A percentile compares a stretch with the other conserved stretches of the same genome.
These are phyloP conservation scores for Poa pratensis DNA, from an alignment of 176 grass and related monocot genomes.

Conservation along the genomic window DNA sequence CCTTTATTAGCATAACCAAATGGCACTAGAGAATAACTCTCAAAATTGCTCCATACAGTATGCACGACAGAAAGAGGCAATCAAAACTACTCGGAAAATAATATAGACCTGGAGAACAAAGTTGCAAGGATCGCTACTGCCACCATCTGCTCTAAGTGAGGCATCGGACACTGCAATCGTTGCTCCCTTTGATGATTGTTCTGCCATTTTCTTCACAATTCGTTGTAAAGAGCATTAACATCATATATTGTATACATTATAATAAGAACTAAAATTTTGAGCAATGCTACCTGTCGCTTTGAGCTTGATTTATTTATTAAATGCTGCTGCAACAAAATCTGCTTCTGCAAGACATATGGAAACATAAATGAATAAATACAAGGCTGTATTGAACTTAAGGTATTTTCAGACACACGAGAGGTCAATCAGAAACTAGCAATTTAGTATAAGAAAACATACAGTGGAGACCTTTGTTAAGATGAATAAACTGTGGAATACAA, in stretches of 20 bases:
- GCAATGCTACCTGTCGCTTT: slow-evolving; percentile 67
- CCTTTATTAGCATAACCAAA: slow-evolving; percentile 31
- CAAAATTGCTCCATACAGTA: background rate
- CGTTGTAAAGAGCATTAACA: slow-evolving; percentile 26
- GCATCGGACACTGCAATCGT: slow-evolving; percentile 15
- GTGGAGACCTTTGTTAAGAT: slow-evolving; percentile 22
- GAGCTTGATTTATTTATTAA: slow-evolving; percentile 49
- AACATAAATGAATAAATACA: slow-evolving; percentile 24
- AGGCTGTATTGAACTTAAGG: background rate
- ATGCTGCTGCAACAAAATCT: slow-evolving; percentile 57
- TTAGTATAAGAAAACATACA: slow-evolving; percentile 26
- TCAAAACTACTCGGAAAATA: slow-evolving; percentile 4
- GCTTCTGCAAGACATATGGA: slow-evolving; percentile 54
- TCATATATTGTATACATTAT: background rate
- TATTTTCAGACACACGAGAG: slow-evolving; percentile 8
- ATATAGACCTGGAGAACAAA: slow-evolving; percentile 65
- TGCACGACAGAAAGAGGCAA: slow-evolving; percentile 8
- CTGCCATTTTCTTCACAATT: slow-evolving; percentile 71
- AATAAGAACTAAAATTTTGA: slow-evolving; percentile 27
- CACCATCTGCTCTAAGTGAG: slow-evolving; percentile 32
- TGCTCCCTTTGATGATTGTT: slow-evolving; percentile 39
- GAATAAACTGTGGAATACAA: background rate
- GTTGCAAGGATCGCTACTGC: slow-evolving; percentile 28
- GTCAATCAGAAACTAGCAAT: slow-evolving; percentile 15
- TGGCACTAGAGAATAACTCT: slow-evolving; percentile 19